Evolutionary conservation across 108 stramenopile species (phyloP), one percentile per base, ranked within the genome.

Genomic region (Schizochytrium sp.): DNA sequence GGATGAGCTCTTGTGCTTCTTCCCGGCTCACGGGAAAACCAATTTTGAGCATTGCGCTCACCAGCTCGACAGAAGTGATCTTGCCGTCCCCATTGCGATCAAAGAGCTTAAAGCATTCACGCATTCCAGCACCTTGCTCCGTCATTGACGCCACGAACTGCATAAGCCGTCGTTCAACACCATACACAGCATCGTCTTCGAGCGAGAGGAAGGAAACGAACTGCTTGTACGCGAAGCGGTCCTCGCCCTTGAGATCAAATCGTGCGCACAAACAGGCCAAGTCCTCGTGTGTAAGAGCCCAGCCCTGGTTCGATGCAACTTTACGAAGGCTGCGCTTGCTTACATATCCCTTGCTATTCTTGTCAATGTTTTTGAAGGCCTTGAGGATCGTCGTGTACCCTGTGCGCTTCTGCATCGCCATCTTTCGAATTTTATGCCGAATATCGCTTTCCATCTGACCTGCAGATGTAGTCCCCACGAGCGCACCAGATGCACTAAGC

Each of bases 161-260:
- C 23, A 34, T 4, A 12, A 83, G n/a, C 12, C 76, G 45, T 23
- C 48, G 76, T 53, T 83, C 76, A 12, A 83, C 76, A 6, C 51
- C 51, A 23, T 83, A 83, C 18, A 83, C 76, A 2, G 76, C 76
- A 28, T 83, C 76, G 76, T 83, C 76, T 18, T 83, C 76, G 14
- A 83, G 76, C n/a, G 48, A 53, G 25, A 83, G 51, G 23, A 83
- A 83, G 6, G 76, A 83, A 6, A 83, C 51, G 51, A 83, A 83
- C 48, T 83, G 48, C 28, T 83, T 83, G 76, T 83, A 83, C n/a
- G 76, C 76, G 51, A 83, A 83, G 23, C 51, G 45, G 23, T 83
- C 76, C 51, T 83, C 76, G n/a, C 76, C 76, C n/a, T 53, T 47
- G n/a, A 83, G 28, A 23, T 83, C 76, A 53, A 83, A 83, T 28